A percentile compares a stretch with the other conserved stretches of the same genome.
These are phyloP conservation scores for Canariomyces notabilis DNA, from an alignment of 2,329 filamentous ascomycete genomes.

Conservation along the genomic window DNA sequence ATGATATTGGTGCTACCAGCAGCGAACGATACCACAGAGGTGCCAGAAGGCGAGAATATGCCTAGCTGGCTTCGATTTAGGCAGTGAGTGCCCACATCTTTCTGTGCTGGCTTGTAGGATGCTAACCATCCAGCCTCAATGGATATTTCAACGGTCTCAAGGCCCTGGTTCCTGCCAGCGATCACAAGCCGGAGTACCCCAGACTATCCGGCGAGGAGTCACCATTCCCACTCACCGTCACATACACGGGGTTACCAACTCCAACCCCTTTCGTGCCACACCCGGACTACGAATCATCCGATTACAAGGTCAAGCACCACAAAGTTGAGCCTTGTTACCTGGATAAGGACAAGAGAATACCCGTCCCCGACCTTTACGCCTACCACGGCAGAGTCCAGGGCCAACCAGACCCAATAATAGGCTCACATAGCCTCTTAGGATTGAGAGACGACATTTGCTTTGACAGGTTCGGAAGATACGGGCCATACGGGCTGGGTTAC, in stretches of 20 bases:
- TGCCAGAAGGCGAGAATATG: constrained; percentile 23
- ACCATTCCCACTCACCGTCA: constrained; percentile 32
- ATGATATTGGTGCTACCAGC: constrained; percentile 11
- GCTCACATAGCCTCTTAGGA: constrained; percentile 70
- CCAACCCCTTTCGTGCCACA: constrained; percentile 63
- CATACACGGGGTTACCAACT: constrained; percentile 37
- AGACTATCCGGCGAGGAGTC: constrained; percentile 33
- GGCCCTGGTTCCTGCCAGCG: constrained; percentile 56
- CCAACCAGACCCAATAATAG: constrained; percentile 72
- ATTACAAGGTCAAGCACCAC: constrained; percentile 50
- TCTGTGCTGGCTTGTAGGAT: too few relatives aligned
- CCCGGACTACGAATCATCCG: constrained; percentile 53
- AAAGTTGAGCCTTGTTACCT: constrained; percentile 58
- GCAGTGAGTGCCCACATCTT: constrained; percentile 42
- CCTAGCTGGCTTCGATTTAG: constrained; percentile 38
- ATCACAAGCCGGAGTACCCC: constrained; percentile 73
- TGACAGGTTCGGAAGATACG: constrained; percentile 78
- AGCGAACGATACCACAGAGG: not conserved
- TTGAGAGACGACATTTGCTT: constrained; percentile 77
- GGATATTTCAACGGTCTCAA: constrained; percentile 76
- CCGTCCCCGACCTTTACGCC: constrained; percentile 58
- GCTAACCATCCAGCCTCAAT: constrained; percentile 54
- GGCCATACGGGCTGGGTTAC: constrained; percentile 84
- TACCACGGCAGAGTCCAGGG: constrained; percentile 68
- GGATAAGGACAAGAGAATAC: constrained; percentile 53